Percentiles rank a stretch among this genome's conserved stretches.
Conservation (phyloP, 2,329 filamentous ascomycete genomes). For the Aspergillus udagawae region DNA sequence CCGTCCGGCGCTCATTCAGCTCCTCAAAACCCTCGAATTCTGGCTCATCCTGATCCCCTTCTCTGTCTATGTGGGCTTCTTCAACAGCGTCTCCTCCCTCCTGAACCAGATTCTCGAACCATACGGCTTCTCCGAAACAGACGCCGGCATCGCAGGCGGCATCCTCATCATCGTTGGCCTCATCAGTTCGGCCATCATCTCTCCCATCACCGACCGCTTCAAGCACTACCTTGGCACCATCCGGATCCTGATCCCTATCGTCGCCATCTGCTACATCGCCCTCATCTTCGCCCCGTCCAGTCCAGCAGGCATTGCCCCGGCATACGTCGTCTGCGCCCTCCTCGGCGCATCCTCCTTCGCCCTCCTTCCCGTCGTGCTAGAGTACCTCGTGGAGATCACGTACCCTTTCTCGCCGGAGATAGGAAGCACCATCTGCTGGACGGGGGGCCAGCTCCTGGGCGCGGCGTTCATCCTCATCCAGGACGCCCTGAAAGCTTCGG, state of each 20-base stretch:
- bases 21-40: conserved; percentile 64
- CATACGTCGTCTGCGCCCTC: conserved; percentile 70
- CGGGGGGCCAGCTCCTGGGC: conserved; percentile 78
- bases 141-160: conserved; percentile 86
- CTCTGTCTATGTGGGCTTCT: conserved; percentile 79
- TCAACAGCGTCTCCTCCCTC: conserved; percentile 85
- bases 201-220: conserved; percentile 78
- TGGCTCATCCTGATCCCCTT: conserved; percentile 82
- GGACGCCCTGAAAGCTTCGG: conserved; percentile 61
- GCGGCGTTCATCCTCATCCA: conserved; percentile 80
- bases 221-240: conserved; percentile 73
- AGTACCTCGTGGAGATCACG: conserved; percentile 81
- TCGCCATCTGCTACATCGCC: conserved; percentile 67
- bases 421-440: conserved; percentile 79
- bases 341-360: conserved; percentile 77
- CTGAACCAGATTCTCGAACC: conserved; percentile 87
- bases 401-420: conserved; percentile 85
- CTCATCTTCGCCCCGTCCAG: conserved; percentile 78
- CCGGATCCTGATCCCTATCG: conserved; percentile 69
- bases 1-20: conserved; percentile 49
- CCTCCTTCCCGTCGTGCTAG: conserved; percentile 77
- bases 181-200: conserved; percentile 68
- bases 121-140: conserved; percentile 75
- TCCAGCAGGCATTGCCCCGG: conserved; percentile 44
- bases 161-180: conserved; percentile 87